Evolutionary conservation across 1,284 basidiomycete species (phyloP).

Genomic region (Dichomitus squalens): DNA sequence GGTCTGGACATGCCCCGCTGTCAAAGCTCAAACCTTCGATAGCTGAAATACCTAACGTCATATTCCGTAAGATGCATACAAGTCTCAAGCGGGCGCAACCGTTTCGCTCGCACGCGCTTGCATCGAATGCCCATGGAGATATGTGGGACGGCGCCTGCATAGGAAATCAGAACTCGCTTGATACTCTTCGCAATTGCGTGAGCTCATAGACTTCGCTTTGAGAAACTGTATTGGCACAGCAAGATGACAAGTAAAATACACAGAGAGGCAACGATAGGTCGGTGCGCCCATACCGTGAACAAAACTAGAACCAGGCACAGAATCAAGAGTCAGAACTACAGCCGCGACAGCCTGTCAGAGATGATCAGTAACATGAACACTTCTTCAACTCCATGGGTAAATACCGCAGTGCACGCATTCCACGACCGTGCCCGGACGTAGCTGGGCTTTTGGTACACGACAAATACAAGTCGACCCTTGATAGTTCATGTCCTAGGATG

Average conservation of each 20-base stretch:
- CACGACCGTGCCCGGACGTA: slow-evolving; percentile 91
- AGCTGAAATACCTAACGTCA: not conserved
- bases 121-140: no score
- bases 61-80: not conserved
- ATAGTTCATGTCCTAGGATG: slow-evolving; percentile 93
- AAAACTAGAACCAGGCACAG: slow-evolving; percentile 1
- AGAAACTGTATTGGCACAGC: not conserved
- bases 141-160: not conserved
- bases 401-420: slow-evolving; percentile 96
- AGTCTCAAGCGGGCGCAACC: not conserved
- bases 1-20: no score
- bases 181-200: not conserved
- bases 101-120: no score
- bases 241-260: not conserved
- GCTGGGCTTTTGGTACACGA: slow-evolving; percentile 92
- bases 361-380: not conserved
- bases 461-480: slow-evolving; percentile 99
- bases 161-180: not conserved
- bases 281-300: not conserved
- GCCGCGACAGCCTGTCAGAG: slow-evolving; percentile 24
- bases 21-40: no score
- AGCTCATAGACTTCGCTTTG: not conserved
- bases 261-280: not conserved
- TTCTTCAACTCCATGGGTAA: slow-evolving; percentile 35
- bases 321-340: slow-evolving; percentile 29